Evolutionary conservation across 2,329 filamentous ascomycete species (phyloP).

Genomic region (Exserohilum turcica): DNA sequence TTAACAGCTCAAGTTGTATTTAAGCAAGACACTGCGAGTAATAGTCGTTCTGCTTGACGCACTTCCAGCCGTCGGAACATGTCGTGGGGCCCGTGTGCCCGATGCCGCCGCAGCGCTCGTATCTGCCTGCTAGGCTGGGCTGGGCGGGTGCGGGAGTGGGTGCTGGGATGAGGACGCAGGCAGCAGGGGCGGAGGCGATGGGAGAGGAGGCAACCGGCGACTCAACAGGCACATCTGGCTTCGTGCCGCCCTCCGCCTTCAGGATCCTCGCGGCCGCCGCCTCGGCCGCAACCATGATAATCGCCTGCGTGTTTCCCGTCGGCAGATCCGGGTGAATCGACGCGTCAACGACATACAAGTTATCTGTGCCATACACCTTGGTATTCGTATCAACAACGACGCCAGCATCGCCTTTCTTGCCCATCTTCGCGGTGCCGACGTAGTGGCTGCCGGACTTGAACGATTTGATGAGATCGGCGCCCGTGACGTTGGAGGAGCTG

Average conservation of each 20-base stretch:
- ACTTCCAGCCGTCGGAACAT: constrained; percentile 49
- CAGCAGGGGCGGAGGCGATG: constrained; percentile 9
- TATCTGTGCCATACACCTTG: constrained; percentile 53
- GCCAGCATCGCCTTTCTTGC: constrained; percentile 47
- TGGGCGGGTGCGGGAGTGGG: background rate
- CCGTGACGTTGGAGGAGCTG: constrained; percentile 50
- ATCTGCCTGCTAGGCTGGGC: constrained; percentile 23
- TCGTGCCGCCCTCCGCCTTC: constrained; percentile 43
- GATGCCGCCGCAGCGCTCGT: constrained; percentile 53
- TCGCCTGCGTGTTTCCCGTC: constrained; percentile 69
- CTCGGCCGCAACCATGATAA: constrained; percentile 69
- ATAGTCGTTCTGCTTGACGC: constrained; percentile 45
- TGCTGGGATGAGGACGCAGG: constrained; percentile 1
- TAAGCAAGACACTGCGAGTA: constrained; percentile 11
- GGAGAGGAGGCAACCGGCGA: constrained; percentile 7
- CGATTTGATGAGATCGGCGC: constrained; percentile 41
- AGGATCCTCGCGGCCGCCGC: constrained; percentile 61
- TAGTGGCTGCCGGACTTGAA: constrained; percentile 46
- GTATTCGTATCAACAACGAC: constrained; percentile 49
- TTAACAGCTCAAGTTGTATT: no score
- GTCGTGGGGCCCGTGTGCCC: constrained; percentile 47
- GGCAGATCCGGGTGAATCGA: constrained; percentile 68
- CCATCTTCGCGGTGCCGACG: constrained; percentile 62
- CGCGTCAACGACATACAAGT: constrained; percentile 54
- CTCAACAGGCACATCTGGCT: constrained; percentile 3